phyloP scores from a whole-genome alignment of 2,329 filamentous ascomycete genomes.

The Zasmidium cellare region DNA sequence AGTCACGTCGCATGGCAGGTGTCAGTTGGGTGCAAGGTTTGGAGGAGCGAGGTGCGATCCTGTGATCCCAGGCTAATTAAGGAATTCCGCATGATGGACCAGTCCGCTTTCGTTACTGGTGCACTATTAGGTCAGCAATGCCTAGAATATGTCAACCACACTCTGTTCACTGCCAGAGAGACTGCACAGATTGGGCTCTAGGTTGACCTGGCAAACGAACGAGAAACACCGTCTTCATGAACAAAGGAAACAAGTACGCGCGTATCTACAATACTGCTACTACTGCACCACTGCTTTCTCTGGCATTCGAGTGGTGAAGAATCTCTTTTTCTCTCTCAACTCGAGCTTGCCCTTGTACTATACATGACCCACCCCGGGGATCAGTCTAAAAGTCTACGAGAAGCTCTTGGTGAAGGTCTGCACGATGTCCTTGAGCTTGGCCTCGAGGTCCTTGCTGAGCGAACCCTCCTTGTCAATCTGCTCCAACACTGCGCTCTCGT shows the following conservation, averaged over 20 bases:
- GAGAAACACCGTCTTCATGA: neutral
- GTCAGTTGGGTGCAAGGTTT: neutral
- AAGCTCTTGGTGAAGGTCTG: constrained; percentile 92
- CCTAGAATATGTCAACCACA: too few species aligned
- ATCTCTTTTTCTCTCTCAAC: constrained; percentile 21
- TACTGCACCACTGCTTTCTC: constrained; percentile 15
- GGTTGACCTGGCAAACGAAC: too few species aligned
- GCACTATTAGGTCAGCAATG: neutral
- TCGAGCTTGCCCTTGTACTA: constrained; percentile 33
- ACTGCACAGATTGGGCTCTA: too few species aligned
- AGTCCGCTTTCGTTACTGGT: neutral
- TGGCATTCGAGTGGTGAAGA: constrained; percentile 13
- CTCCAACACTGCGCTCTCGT: constrained; percentile 79
- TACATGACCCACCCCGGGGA: constrained; percentile 28
- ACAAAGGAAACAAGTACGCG: constrained; percentile 30
- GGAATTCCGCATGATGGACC: neutral
- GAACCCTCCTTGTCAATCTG: constrained; percentile 95
- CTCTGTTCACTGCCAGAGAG: too few species aligned
- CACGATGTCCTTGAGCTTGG: constrained; percentile 75
- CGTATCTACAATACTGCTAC: constrained; percentile 30
- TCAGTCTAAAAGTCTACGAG: constrained; percentile 42
- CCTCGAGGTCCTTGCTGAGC: constrained; percentile 91
- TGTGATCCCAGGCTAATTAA: neutral
- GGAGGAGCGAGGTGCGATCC: neutral
- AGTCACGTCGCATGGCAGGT: neutral